Evolutionary conservation across 2,329 filamentous ascomycete genomes (phyloP).

Genomic region (Fusarium domesticum): DNA sequence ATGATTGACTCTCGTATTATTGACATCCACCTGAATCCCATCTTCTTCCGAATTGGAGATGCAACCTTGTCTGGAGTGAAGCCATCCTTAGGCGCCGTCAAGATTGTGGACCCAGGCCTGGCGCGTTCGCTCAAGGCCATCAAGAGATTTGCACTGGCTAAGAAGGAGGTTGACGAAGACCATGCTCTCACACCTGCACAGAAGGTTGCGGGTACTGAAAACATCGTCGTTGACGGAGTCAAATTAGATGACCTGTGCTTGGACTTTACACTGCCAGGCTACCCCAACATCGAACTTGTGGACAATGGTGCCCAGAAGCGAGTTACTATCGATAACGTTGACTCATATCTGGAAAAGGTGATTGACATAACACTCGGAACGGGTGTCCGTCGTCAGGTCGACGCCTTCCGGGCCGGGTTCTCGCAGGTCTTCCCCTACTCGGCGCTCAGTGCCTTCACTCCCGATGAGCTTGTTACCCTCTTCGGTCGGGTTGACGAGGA

Average conservation of each 20-base stretch:
- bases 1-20: constrained; percentile 99
- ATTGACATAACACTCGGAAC: constrained; percentile 88
- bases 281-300: constrained; percentile 79
- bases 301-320: constrained; percentile 69
- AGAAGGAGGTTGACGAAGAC: constrained; percentile 78
- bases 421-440: constrained; percentile 96
- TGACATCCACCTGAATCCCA: constrained; percentile 94
- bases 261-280: constrained; percentile 93
- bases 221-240: constrained; percentile 72
- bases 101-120: constrained; percentile 80
- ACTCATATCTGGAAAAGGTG: constrained; percentile 80
- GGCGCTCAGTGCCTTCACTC: constrained; percentile 88
- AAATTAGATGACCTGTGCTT: constrained; percentile 82
- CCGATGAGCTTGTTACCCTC: constrained; percentile 89
- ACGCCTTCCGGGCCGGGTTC: constrained; percentile 88
- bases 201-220: constrained; percentile 67
- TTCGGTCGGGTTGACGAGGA: constrained; percentile 93
- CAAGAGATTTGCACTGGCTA: constrained; percentile 80
- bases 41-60: constrained; percentile 93
- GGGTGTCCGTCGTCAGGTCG: constrained; percentile 83
- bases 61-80: constrained; percentile 59
- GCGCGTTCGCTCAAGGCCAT: constrained; percentile 82
- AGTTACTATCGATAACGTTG: constrained; percentile 91
- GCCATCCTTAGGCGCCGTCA: constrained; percentile 85
- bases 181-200: constrained; percentile 61